Evolutionary conservation across 1,284 basidiomycete genomes (phyloP), one percentile per base, ranked within the genome.

Genomic region (Melampsora americana): DNA sequence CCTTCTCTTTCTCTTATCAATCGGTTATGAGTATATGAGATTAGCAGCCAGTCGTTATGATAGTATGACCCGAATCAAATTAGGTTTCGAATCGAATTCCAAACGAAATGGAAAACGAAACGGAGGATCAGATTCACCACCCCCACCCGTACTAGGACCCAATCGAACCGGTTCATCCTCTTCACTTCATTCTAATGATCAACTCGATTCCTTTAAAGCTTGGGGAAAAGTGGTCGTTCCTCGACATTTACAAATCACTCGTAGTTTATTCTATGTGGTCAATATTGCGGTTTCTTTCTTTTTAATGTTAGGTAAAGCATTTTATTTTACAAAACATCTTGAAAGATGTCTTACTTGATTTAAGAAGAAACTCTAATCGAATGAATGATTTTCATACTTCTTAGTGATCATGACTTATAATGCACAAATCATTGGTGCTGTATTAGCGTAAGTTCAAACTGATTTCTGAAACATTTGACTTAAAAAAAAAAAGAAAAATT

Each of bases 351-450:
- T 56, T 26, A n/a, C 53, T 56, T 56, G n/a, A n/a, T n/a, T n/a
- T n/a, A n/a, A n/a, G n/a, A n/a, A n/a, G n/a, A n/a, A n/a, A n/a
- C n/a, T 35, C 9, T 35, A 35, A 35, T 35, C 9, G 35, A 35
- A 35, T 35, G 3, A 9, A 3, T 35, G 2, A 53, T 20, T 16
- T 23, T 53, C 12, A 12, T 1, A 6, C 1, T 42, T 16, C 28
- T 11, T 26, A 73, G 71, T 74, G 26, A 23, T 74, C 16, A 74
- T 74, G 71, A 74, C 76, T 1, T 80, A 78, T 71, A 80, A 80
- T 53, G 67, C 77, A 5, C 79, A 79, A 46, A 79, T 80, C 53
- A 79, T 80, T 65, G 48, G 32, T 23, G 77, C 79, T 1, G 72
- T 80, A n/a, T 61, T 80, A 42, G 28, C 78, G 79, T 79, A 28